These are phyloP conservation scores for Microbotryum scabiosae DNA, from an alignment of 1,284 basidiomycete species.

Conservation along the genomic window DNA sequence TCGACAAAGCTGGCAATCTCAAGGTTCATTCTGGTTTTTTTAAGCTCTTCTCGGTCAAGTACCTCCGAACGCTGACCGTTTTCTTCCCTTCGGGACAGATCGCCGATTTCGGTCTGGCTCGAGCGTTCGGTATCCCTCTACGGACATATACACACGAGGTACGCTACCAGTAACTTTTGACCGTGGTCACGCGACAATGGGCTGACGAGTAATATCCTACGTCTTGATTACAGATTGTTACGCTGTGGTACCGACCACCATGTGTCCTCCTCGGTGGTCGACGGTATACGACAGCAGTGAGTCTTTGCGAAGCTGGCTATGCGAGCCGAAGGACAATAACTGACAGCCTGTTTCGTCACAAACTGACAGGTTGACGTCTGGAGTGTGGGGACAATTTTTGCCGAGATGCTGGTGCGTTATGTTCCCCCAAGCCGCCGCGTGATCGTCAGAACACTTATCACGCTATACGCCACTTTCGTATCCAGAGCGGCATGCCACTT, in stretches of 20 bases:
- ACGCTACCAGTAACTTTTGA: slow-evolving; percentile 31
- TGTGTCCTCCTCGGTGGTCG: slow-evolving; percentile 92
- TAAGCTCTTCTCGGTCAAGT: not conserved
- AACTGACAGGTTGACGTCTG: slow-evolving; percentile 79
- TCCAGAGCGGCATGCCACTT: slow-evolving; percentile 49
- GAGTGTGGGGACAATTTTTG: slow-evolving; percentile 92
- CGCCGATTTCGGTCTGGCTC: slow-evolving; percentile 91
- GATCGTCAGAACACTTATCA: not conserved
- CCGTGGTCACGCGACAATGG: not conserved
- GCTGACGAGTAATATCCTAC: not conserved
- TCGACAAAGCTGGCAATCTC: slow-evolving; percentile 79
- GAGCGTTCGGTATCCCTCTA: slow-evolving; percentile 95
- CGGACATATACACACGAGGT: slow-evolving; percentile 98
- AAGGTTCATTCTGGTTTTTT: slow-evolving; percentile 45
- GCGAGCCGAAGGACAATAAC: not conserved
- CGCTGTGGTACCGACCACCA: slow-evolving; percentile 95
- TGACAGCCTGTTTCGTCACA: not conserved
- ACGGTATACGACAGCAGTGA: slow-evolving; percentile 73
- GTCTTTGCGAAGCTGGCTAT: not conserved
- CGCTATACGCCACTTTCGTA: not conserved
- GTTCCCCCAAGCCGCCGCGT: not conserved
- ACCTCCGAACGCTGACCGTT: not conserved
- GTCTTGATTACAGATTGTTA: slow-evolving; percentile 65
- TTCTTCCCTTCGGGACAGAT: slow-evolving; percentile 41
- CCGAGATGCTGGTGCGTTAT: slow-evolving; percentile 78